Percentiles rank a stretch among this genome's conserved stretches.
phyloP scores from a whole-genome alignment of 768 basidiomycete genomes.

The Xanthoconium stramineum region DNA sequence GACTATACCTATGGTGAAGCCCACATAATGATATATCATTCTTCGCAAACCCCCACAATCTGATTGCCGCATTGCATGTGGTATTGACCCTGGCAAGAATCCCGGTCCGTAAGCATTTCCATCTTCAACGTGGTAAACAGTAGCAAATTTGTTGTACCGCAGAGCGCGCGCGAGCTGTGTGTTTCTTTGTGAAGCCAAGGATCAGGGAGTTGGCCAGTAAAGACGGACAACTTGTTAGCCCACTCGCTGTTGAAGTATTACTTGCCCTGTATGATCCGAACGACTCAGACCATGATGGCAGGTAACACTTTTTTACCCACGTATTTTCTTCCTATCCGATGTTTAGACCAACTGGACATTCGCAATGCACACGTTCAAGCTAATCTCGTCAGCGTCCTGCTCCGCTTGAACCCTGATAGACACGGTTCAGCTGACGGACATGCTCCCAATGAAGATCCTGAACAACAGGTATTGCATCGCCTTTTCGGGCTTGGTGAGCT shows the following conservation, averaged over 20 bases:
- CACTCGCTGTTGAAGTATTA: slow-evolving; percentile 19
- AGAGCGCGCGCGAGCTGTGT: not conserved
- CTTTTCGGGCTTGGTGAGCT: slow-evolving; percentile 21
- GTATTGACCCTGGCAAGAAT: slow-evolving; percentile 15
- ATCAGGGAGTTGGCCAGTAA: slow-evolving; percentile 15
- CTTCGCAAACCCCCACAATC: slow-evolving; percentile 5
- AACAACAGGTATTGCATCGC: not conserved
- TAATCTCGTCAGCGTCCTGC: slow-evolving; percentile 18
- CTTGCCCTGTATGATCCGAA: slow-evolving; percentile 9
- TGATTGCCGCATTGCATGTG: slow-evolving; percentile 19
- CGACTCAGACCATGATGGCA: slow-evolving; percentile 4
- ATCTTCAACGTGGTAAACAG: not conserved
- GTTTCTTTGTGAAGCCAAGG: slow-evolving; percentile 8
- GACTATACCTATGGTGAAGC: not conserved
- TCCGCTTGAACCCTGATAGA: not conserved
- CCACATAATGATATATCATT: not conserved
- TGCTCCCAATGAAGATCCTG: not conserved
- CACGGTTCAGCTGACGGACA: not conserved
- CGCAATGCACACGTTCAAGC: slow-evolving; percentile 6
- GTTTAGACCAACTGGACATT: slow-evolving; percentile 10
- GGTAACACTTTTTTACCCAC: not conserved
- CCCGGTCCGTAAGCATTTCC: slow-evolving; percentile 11
- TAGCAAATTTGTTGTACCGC: not conserved
- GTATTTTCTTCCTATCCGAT: not conserved
- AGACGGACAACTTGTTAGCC: slow-evolving; percentile 8